phyloP scores from a whole-genome alignment of 805 yeast genomes.

The Ogataea kodamae region DNA sequence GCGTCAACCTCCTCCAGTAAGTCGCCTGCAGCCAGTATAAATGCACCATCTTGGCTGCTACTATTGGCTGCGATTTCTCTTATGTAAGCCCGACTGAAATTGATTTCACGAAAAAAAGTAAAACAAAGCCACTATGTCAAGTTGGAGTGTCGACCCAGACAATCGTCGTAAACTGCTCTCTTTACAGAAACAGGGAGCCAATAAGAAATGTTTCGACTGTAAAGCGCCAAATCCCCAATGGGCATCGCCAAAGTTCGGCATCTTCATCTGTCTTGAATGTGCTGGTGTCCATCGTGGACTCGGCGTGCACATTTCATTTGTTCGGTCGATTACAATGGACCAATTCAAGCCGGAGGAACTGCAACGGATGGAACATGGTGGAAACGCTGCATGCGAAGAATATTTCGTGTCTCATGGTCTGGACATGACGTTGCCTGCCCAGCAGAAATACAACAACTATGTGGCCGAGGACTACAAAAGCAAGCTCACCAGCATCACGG shows the following conservation, averaged over 20 bases:
- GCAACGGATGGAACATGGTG: slow-evolving; percentile 89
- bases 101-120: neutral
- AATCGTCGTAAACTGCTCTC: slow-evolving; percentile 74
- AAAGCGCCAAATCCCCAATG: slow-evolving; percentile 96
- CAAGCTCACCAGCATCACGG: slow-evolving; percentile 68
- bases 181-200: slow-evolving; percentile 76
- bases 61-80: slow-evolving; percentile 2
- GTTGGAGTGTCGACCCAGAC: slow-evolving; percentile 93
- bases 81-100: slow-evolving; percentile 1
- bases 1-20: slow-evolving; percentile 9
- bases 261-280: slow-evolving; percentile 95
- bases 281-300: slow-evolving; percentile 95
- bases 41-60: neutral
- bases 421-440: slow-evolving; percentile 59
- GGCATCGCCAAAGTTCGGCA: slow-evolving; percentile 98
- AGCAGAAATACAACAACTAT: slow-evolving; percentile 76
- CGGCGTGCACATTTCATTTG: slow-evolving; percentile 96
- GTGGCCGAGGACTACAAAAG: slow-evolving; percentile 95
- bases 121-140: slow-evolving; percentile 36
- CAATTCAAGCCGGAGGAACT: slow-evolving; percentile 94
- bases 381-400: slow-evolving; percentile 69
- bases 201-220: slow-evolving; percentile 92
- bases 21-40: neutral
- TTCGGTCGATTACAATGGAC: slow-evolving; percentile 96
- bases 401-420: slow-evolving; percentile 74